Evolutionary conservation across 1,284 basidiomycete genomes (phyloP).

Genomic region (Ganoderma sp.): DNA sequence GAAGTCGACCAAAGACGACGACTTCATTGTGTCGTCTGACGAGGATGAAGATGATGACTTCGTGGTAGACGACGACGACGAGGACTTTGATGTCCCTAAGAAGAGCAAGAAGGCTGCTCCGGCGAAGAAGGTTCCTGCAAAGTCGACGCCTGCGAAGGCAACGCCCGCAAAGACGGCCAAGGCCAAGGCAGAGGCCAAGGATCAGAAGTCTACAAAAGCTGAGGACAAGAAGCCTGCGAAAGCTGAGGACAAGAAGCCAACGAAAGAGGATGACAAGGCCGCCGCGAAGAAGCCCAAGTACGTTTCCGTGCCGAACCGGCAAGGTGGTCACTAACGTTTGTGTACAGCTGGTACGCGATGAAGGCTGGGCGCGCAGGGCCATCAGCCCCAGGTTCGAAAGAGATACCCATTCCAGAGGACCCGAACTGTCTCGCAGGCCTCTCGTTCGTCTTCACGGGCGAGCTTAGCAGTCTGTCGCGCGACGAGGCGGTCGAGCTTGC

Average conservation of each 20-base stretch:
- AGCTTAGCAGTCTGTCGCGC: constrained; percentile 84
- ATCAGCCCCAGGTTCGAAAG: constrained; percentile 78
- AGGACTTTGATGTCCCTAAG: constrained; percentile 31
- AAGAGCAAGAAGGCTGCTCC: constrained; percentile 33
- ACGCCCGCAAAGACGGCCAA: constrained; percentile 26
- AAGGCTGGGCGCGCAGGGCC: constrained; percentile 76
- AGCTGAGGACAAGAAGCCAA: constrained; percentile 27
- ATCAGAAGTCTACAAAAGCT: constrained; percentile 32
- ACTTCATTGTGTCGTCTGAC: constrained; percentile 33
- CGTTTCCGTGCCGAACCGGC: constrained; percentile 34
- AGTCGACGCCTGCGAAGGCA: constrained; percentile 34
- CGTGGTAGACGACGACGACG: constrained; percentile 41
- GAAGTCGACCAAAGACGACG: constrained; percentile 36
- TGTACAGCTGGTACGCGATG: constrained; percentile 64
- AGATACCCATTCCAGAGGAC: constrained; percentile 74
- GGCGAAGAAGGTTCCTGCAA: constrained; percentile 30
- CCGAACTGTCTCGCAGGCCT: constrained; percentile 88
- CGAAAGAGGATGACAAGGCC: constrained; percentile 26
- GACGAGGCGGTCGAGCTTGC: constrained; percentile 90
- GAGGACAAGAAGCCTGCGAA: constrained; percentile 29
- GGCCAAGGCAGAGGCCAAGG: constrained; percentile 27
- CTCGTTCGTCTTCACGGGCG: constrained; percentile 95
- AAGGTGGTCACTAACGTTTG: background rate
- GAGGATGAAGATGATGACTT: constrained; percentile 35
- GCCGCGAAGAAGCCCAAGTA: constrained; percentile 43